Evolutionary conservation across 495 filamentous ascomycete genomes (phyloP), one percentile per base, ranked within the genome.

Genomic region (Penicillium odoratum): DNA sequence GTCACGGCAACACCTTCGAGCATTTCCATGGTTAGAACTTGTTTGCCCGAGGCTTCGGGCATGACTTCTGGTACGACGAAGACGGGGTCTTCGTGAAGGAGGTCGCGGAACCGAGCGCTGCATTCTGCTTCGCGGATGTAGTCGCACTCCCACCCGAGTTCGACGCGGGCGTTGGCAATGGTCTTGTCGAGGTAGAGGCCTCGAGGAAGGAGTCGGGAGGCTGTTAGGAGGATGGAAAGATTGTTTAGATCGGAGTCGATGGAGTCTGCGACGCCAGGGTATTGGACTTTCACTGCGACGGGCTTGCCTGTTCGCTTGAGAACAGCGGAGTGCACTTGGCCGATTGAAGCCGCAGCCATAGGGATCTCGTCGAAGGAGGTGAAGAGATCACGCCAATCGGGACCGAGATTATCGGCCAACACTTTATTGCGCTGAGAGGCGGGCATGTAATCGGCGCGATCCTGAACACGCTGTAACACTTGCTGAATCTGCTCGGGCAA

Each of bases 371-470:
- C 87, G 65, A 98, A 98, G 0, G 85, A 83, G 10, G 73, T 76
- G 66, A 93, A 98, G 3, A 97, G 74, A 10, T 90, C 83, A 21
- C 92, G 83, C 94, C 94, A 98, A 49, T 93, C 81, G 1, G 85
- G 64, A 5, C 95, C 95, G 4, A 98, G 83, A 65, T 93, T 96
- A 6, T 80, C 74, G 0, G 78, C 64, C 0, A 98, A 77, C 8
- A 98, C 94, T 56, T 86, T 83, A 69, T 98, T 85, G 7, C 93
- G 89, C 68, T 98, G 94, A 56, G 85, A 93, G 26, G 88, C 82
- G 1, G 94, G 94, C 94, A 98, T 98, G 75, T 97, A 98, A 70
- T 98, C 94, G 25, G 94, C 94, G 48, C 90, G 89, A 72, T 98
- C 95, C 69, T 98, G 94, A 0, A 98, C 95, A 1, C 94, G 86